Percentiles rank a stretch among this genome's conserved stretches.
Evolutionary conservation across 306 rosid species (phyloP).

Genomic region (Dicorynia guianensis): DNA sequence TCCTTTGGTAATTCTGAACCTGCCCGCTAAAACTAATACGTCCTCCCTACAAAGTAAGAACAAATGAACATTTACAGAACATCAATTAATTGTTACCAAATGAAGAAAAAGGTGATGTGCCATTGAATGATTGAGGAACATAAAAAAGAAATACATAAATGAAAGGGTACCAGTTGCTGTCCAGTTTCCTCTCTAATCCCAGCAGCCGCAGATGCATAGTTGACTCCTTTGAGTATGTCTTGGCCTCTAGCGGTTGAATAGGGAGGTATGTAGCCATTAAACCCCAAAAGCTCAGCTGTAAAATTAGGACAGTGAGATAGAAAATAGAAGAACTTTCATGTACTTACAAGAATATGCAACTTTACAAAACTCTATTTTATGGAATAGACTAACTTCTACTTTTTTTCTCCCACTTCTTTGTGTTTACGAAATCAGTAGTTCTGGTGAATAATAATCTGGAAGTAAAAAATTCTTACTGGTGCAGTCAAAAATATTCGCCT

Average conservation of each 20-base stretch:
- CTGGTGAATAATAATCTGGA: too few relatives aligned
- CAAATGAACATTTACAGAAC: background rate
- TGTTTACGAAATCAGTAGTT: too few relatives aligned
- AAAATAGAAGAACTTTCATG: conserved; percentile 7
- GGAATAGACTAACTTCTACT: too few relatives aligned
- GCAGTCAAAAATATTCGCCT: too few relatives aligned
- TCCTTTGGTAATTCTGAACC: conserved; percentile 69
- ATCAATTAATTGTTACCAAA: conserved; percentile 5
- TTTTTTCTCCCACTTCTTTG: too few relatives aligned
- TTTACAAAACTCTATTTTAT: conserved; percentile 1
- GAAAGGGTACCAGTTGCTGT: conserved; percentile 66
- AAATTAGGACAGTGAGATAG: conserved; percentile 30
- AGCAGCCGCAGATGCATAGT: conserved; percentile 98
- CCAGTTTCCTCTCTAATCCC: conserved; percentile 98
- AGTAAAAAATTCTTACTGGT: too few relatives aligned
- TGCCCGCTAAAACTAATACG: conserved; percentile 80
- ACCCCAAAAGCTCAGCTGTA: conserved; percentile 73
- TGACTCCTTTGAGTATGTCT: conserved; percentile 77
- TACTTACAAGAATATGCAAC: background rate
- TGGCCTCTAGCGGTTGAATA: conserved; percentile 60
- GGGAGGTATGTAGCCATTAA: conserved; percentile 58
- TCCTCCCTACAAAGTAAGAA: conserved; percentile 61
- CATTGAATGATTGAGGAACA: background rate
- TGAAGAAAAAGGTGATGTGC: background rate
- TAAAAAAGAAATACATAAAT: background rate